Base-by-base conservation (phyloP, 306 rosid species). In the Cucurbita pepo region DNA sequence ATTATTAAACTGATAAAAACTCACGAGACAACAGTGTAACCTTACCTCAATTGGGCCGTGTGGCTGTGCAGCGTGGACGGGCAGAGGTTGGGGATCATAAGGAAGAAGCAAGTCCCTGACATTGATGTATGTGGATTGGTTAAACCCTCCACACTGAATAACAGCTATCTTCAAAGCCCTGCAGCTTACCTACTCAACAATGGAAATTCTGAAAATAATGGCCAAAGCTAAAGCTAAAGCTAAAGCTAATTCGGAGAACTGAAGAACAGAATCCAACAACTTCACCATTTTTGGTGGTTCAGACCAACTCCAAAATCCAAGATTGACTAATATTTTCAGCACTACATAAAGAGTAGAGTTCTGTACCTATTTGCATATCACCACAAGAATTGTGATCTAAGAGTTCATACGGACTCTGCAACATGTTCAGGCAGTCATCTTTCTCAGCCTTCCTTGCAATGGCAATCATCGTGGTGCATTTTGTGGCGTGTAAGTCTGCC, bases 31-130 rank as follows among this genome's bases (percentile, higher is more conserved):
- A 48, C 5, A 8, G 14, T n/a, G 1, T 50, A 50, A 14, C 18
- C 18, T 0, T 50, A 50, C 5, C 18, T 50, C 54, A 14, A 5
- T 15, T 37, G 7, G 25, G 73, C 62, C 30, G 52, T 76, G 83
- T 4, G 25, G 73, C 62, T 37, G 52, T 76, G 83, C 88, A 90
- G 96, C 87, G 71, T 90, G 96, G 98, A 90, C 76, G 82, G 80
- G 79, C 78, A 55, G 85, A 74, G 77, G 83, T 84, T 5, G 80
- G 71, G 66, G 81, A 82, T 75, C 74, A 71, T 60, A 80, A 77
- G 64, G 88, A 82, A 71, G 56, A 15, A 22, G 78, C 76, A 15
- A 40, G 80, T 43, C 82, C 86, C 5, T 88, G 81, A 92, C 44
- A 65, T 16, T 15, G 63, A 69, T 14, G 44, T 4, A 30, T 30